phyloP scores from a whole-genome alignment of 176 grass and related monocot genomes.

The Eleusine indica region DNA sequence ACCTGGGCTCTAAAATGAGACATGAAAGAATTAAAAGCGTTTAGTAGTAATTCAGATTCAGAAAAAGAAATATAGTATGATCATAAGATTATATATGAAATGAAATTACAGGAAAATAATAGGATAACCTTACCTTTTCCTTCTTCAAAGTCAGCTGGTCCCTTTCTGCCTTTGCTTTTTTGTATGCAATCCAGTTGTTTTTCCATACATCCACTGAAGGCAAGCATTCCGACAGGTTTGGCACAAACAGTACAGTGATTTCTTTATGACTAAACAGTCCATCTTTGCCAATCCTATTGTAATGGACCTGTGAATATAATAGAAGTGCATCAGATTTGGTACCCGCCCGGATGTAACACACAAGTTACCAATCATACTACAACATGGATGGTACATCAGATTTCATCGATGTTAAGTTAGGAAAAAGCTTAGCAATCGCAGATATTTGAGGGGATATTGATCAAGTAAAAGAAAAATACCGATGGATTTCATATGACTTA shows the following conservation, averaged over 20 bases:
- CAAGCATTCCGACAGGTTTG: slow-evolving; percentile 79
- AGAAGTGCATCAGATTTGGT: neutral
- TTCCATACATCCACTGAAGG: slow-evolving; percentile 79
- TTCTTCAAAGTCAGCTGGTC: slow-evolving; percentile 58
- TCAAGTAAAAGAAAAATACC: neutral
- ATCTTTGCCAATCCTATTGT: slow-evolving; percentile 85
- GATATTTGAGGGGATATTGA: neutral
- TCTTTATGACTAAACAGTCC: slow-evolving; percentile 81
- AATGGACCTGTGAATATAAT: slow-evolving; percentile 66
- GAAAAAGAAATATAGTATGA: neutral
- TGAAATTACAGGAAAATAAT: neutral
- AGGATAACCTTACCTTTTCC: slow-evolving; percentile 66
- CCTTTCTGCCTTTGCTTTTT: slow-evolving; percentile 65
- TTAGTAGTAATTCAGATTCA: neutral
- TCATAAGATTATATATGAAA: neutral
- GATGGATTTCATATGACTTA: neutral
- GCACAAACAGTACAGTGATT: slow-evolving; percentile 88
- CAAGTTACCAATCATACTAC: neutral
- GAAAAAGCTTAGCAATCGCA: neutral
- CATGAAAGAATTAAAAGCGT: slow-evolving; percentile 4
- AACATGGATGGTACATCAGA: neutral
- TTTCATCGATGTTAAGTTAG: neutral
- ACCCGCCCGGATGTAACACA: neutral
- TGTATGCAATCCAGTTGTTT: slow-evolving; percentile 74
- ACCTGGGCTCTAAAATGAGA: slow-evolving; percentile 56